Base-by-base conservation (phyloP, 768 basidiomycete species). In the Podaxis sp. region DNA sequence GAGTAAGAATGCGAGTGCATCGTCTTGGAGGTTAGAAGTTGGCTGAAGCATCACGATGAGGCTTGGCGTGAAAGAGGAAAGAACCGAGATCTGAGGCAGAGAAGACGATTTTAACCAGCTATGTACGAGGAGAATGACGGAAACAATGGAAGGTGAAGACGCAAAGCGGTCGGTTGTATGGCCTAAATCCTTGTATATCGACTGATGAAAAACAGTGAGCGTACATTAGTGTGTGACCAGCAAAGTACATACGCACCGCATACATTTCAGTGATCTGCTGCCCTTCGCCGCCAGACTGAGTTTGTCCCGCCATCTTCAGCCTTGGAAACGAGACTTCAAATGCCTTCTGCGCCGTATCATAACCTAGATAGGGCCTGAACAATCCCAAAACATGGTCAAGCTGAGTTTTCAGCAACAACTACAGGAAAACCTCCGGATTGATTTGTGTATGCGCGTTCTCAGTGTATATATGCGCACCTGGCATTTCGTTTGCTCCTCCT, bases 1-100 rank as follows among this genome's bases (percentile, higher is more conserved):
- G 3, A 89, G 72, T 7, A 91, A 79, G 53, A 89, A 66, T 13
- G 84, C 79, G n/a, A 92, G 73, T 1, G 83, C 74, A 68, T 88
- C 87, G 66, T 89, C 88, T 19, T 90, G 70, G 2, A 81, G 76
- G 65, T 85, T 86, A 5, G 80, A 71, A 11, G 33, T 49, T 42
- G 61, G 54, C 68, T 87, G 84, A 22, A 92, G 70, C 2, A 82
- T 83, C 13, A 77, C 69, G 26, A 87, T 64, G 17, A 88, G 65
- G 3, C 80, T 65, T 0, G 78, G 80, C n/a, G 79, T 68, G 30
- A 84, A 59, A 30, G 75, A 71, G 0, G 70, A 57, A 2, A 82
- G 67, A 1, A 75, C 33, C 38, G 19, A 70, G 52, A 38, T 71
- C 65, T 6, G 54, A 19, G 52, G 62, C n/a, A 36, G 15, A 2